Evolutionary conservation across 345 rosid genomes (phyloP), one percentile per base, ranked within the genome.

Genomic region (Camelina hispida): DNA sequence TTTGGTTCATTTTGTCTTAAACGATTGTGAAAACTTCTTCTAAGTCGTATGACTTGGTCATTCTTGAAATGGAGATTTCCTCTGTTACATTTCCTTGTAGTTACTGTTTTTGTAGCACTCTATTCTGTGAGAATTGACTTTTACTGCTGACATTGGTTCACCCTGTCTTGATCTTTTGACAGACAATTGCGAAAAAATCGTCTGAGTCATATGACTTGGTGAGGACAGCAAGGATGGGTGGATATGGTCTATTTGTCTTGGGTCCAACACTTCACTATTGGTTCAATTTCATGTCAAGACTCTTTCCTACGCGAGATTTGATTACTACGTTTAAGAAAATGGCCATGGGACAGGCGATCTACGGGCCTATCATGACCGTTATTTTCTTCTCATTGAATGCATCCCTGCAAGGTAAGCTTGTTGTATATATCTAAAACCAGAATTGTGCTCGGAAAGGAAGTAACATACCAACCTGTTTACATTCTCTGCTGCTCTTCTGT

Each of bases 231-330:
- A 86, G 97, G 28, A 88, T 90, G 98, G 93, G 80, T 32, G 95
- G 89, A 79, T 91, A 91, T 77, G 98, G 95, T 65, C 9, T 87
- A 80, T 16, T 84, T 71, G 46, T 94, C 22, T 68, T 91, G 47
- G 97, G 98, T 78, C 97, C 97, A 47, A 75, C 96, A 0, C 82
- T 91, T 70, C 96, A 90, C 72, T 84, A 81, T 60, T 90, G 93
- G 97, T 91, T 91, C 86, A 89, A 83, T 73, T 83, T 87, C 57
- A 68, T 94, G 87, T 90, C 96, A 6, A 86, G 76, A 59, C 72
- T 71, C 52, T 86, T 91, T 38, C 97, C 98, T 0, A 85, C 85
- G 77, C 81, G 76, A 70, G 97, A 92, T 82, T 54, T 88, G 64
- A 67, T 85, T 46, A 81, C 93, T 25, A 90, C 91, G 1, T 81